These are phyloP conservation scores for Starmerella stellata DNA, from an alignment of 805 yeast genomes.

Conservation along the genomic window DNA sequence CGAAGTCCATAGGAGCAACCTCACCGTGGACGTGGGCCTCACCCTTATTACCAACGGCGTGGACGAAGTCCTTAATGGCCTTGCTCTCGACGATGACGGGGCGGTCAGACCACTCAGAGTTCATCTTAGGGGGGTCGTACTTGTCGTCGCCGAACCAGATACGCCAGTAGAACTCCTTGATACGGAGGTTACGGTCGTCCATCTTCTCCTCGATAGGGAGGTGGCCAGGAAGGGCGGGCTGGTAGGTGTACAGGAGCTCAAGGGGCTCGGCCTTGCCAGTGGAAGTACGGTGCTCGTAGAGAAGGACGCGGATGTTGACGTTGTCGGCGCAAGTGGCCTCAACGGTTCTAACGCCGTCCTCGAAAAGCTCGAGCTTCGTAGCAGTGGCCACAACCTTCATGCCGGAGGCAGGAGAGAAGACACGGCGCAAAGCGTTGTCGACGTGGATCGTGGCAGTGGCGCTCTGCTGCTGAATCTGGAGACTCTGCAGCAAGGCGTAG, in stretches of 20 bases:
- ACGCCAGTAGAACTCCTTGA: slow-evolving; percentile 93
- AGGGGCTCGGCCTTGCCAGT: slow-evolving; percentile 58
- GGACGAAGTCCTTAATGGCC: slow-evolving; percentile 80
- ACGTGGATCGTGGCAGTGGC: slow-evolving; percentile 46
- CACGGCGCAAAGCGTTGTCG: slow-evolving; percentile 59
- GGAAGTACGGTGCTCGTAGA: slow-evolving; percentile 78
- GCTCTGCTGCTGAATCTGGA: slow-evolving; percentile 51
- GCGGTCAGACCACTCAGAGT: slow-evolving; percentile 53
- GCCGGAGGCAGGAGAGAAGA: slow-evolving; percentile 57
- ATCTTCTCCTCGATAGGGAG: slow-evolving; percentile 85
- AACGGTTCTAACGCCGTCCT: slow-evolving; percentile 57
- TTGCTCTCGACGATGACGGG: slow-evolving; percentile 44
- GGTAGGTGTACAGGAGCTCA: slow-evolving; percentile 59
- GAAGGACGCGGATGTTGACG: slow-evolving; percentile 43
- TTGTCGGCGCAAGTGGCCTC: slow-evolving; percentile 36
- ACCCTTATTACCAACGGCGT: slow-evolving; percentile 91
- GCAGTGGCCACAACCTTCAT: slow-evolving; percentile 40
- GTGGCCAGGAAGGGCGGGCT: slow-evolving; percentile 65
- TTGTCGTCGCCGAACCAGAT: slow-evolving; percentile 64
- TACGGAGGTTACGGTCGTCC: slow-evolving; percentile 79
- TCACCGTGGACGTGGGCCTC: slow-evolving; percentile 82
- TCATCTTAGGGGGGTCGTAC: slow-evolving; percentile 41
- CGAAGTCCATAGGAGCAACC: slow-evolving; percentile 95
- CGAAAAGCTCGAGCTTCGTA: slow-evolving; percentile 46
- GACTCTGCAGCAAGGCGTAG: slow-evolving; percentile 67